Percentiles rank a stretch among this genome's conserved stretches.
Evolutionary conservation across 352 stramenopile genomes (phyloP).

Genomic region (Bremia lactucae): DNA sequence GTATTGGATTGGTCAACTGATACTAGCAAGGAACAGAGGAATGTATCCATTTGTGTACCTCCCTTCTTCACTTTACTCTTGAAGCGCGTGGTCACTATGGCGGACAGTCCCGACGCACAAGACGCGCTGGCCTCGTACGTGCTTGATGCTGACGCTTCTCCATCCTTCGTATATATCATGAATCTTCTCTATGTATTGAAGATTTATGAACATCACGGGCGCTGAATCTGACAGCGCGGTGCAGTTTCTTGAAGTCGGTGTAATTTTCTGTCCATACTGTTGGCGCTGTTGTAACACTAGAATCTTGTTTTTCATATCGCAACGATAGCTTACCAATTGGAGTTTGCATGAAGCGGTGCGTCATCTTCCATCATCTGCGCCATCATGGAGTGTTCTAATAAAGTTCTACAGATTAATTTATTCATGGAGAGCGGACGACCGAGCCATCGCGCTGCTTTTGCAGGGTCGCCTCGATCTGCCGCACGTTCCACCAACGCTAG

Average conservation of each 20-base stretch:
- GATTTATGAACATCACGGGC: slow-evolving; percentile 82
- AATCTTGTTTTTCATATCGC: slow-evolving; percentile 1
- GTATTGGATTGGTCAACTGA: too few relatives aligned
- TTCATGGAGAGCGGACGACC: slow-evolving; percentile 74
- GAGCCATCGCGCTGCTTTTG: slow-evolving; percentile 9
- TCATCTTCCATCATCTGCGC: neutral
- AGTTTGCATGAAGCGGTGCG: slow-evolving; percentile 57
- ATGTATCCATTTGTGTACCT: too few relatives aligned
- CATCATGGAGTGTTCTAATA: neutral
- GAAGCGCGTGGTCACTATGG: slow-evolving; percentile 5
- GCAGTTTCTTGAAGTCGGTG: slow-evolving; percentile 63
- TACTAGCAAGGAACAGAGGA: too few relatives aligned
- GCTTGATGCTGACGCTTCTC: neutral
- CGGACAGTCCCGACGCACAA: slow-evolving; percentile 14
- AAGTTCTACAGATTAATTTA: slow-evolving; percentile 43
- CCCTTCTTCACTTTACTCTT: slow-evolving; percentile 4
- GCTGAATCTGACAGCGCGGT: slow-evolving; percentile 47
- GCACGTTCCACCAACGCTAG: neutral
- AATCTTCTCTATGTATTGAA: slow-evolving; percentile 5
- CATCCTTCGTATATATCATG: neutral
- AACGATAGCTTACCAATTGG: slow-evolving; percentile 59
- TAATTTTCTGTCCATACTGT: neutral
- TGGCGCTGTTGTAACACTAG: neutral
- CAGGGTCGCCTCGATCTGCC: neutral
- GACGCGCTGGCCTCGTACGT: slow-evolving; percentile 40